Evolutionary conservation across 495 filamentous ascomycete genomes (phyloP), one percentile per base, ranked within the genome.

Genomic region (Zalerion maritima): DNA sequence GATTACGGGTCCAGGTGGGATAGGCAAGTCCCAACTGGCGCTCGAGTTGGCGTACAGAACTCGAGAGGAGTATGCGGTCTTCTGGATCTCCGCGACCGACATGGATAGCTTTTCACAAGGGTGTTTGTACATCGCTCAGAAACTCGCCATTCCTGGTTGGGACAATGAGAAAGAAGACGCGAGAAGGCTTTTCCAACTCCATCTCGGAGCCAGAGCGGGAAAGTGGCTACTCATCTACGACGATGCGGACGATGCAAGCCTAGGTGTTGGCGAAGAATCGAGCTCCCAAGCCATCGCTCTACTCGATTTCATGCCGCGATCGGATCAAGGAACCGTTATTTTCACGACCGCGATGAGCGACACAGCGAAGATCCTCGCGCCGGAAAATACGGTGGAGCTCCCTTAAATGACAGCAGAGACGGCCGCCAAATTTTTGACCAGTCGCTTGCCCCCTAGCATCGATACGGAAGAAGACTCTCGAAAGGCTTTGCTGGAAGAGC

Each of bases 281-380:
- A 9, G 15, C 11, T 8, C 17, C 14, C 15, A n/a, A n/a, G n/a
- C n/a, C n/a, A n/a, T n/a, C n/a, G n/a, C n/a, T n/a, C 18, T 36
- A 6, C 22, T 11, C 9, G 28, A 36, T 11, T 32, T 5, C 11
- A 12, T 37, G 6, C 35, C 35, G 10, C 6, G 14, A 7, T 25
- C 19, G 12, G 13, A 36, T 7, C 15, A 18, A 36, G 31, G 32
- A 12, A 58, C 54, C 5, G 45, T 71, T 13, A 51, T 71, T 18
- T 58, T 69, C 43, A 69, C 67, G 12, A 69, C 67, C 3, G 58
- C 64, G 20, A 58, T 55, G 34, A 35, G 57, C 0, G 52, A 43
- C 25, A 67, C 26, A 6, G 35, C 35, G 7, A 11, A 5, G 9
- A 37, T 24, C 5, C 18, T 36, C 6, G 12, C 33, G 11, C 28